Percentiles rank a stretch among this genome's conserved stretches.
Evolutionary conservation across 495 filamentous ascomycete species (phyloP).

Genomic region (Neurospora sp.): DNA sequence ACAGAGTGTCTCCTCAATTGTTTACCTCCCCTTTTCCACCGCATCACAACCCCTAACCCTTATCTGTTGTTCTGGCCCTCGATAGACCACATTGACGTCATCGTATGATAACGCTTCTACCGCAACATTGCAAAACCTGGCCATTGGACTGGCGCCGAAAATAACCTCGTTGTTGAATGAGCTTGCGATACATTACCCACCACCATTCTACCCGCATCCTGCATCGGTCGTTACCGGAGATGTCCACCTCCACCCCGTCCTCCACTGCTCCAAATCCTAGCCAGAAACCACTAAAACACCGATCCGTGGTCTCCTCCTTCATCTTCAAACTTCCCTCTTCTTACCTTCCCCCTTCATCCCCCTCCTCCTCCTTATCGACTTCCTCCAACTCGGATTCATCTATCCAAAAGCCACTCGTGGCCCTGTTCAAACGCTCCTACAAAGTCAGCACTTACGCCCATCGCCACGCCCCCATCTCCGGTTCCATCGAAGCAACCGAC

Average conservation of each 20-base stretch:
- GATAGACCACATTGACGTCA: neutral
- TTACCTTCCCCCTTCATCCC: neutral
- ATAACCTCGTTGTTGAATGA: neutral
- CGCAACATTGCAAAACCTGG: neutral
- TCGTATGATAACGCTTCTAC: neutral
- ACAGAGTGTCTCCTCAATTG: neutral
- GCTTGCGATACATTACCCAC: neutral
- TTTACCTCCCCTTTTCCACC: neutral
- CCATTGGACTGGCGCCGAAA: neutral
- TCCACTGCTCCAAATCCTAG: neutral
- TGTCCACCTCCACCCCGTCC: neutral
- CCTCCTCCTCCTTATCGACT: neutral
- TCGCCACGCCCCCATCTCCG: slow-evolving; percentile 50
- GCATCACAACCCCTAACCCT: neutral
- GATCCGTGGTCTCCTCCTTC: slow-evolving; percentile 46
- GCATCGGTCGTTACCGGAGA: neutral
- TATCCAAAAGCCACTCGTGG: slow-evolving; percentile 29
- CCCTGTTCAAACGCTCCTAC: slow-evolving; percentile 47
- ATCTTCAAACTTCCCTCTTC: slow-evolving; percentile 30
- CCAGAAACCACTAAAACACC: slow-evolving; percentile 18
- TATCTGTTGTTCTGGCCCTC: neutral
- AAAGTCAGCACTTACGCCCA: slow-evolving; percentile 50
- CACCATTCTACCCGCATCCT: neutral
- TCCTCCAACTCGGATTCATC: slow-evolving; percentile 2
- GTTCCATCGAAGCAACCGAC: slow-evolving; percentile 45